Evolutionary conservation across 352 stramenopile genomes (phyloP).

Genomic region (Globisporangium abappressorium): DNA sequence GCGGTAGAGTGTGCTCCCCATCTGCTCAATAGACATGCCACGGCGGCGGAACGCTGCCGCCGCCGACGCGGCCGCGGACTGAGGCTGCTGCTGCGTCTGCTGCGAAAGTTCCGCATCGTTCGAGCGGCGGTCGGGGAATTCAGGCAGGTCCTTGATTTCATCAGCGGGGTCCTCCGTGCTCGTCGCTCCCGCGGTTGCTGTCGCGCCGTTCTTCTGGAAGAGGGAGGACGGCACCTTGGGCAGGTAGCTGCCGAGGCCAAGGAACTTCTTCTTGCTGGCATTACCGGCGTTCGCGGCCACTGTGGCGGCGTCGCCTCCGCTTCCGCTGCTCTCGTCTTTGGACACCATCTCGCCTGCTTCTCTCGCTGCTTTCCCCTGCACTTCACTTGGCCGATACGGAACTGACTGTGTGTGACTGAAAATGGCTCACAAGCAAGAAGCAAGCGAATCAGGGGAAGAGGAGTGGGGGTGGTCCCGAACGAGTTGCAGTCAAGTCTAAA

Average conservation of each 20-base stretch:
- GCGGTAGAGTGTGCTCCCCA: conserved; percentile 44
- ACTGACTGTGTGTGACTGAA: conserved; percentile 2
- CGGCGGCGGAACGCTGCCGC: conserved; percentile 33
- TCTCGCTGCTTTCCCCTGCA: conserved; percentile 6
- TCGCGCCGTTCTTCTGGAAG: conserved; percentile 32
- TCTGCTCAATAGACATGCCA: conserved; percentile 57
- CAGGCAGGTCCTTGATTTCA: conserved; percentile 42
- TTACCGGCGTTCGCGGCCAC: not conserved
- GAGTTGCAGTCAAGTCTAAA: not conserved
- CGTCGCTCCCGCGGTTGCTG: not conserved
- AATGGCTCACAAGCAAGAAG: not conserved
- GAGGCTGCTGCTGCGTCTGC: conserved; percentile 11
- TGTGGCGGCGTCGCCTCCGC: conserved; percentile 2
- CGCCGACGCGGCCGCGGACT: conserved; percentile 29
- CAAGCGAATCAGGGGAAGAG: not conserved
- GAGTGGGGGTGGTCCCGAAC: not conserved
- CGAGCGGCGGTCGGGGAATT: conserved; percentile 25
- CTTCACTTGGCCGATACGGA: not conserved
- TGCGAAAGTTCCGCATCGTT: conserved; percentile 5
- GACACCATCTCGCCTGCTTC: conserved; percentile 34
- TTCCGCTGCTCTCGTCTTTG: conserved; percentile 30
- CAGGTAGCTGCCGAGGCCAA: conserved; percentile 50
- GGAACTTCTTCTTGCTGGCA: conserved; percentile 41
- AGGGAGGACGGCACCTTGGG: conserved; percentile 56
- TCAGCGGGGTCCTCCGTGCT: conserved; percentile 19